Conservation (phyloP, 1,139 yeast species). For the Candida sp. region DNA sequence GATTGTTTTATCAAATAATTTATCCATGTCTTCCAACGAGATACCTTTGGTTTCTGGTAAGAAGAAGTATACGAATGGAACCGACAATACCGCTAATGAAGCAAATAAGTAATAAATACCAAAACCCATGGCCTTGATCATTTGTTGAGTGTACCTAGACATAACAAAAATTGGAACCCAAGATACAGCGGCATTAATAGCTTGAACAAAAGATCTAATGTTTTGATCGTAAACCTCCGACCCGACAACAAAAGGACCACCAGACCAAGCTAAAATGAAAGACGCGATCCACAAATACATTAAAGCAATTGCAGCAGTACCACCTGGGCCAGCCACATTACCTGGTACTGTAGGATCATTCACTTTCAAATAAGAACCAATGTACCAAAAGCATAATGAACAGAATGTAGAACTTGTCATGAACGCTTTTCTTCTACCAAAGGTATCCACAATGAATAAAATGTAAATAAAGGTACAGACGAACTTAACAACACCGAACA, state of each 20-base stretch:
- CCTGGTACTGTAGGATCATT: constrained; percentile 38
- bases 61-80: constrained; percentile 34
- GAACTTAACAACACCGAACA: constrained; percentile 42
- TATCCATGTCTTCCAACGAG: constrained; percentile 45
- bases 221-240: constrained; percentile 41
- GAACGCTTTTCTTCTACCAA: constrained; percentile 38
- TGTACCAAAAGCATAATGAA: constrained; percentile 41
- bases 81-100: constrained; percentile 23
- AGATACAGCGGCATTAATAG: constrained; percentile 40
- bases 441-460: constrained; percentile 33
- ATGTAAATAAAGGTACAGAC: constrained; percentile 35
- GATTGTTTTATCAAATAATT: constrained; percentile 24
- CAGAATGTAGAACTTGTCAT: constrained; percentile 36
- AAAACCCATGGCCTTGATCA: constrained; percentile 36
- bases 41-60: constrained; percentile 42
- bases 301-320: constrained; percentile 40
- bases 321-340: constrained; percentile 37
- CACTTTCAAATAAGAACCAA: constrained; percentile 37
- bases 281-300: constrained; percentile 46
- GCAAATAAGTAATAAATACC: constrained; percentile 44
- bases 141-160: constrained; percentile 34
- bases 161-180: constrained; percentile 44
- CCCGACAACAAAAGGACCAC: constrained; percentile 44
- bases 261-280: constrained; percentile 42
- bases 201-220: constrained; percentile 40